Evolutionary conservation across 345 rosid genomes (phyloP).

Genomic region (Pseudoturritis turrita): DNA sequence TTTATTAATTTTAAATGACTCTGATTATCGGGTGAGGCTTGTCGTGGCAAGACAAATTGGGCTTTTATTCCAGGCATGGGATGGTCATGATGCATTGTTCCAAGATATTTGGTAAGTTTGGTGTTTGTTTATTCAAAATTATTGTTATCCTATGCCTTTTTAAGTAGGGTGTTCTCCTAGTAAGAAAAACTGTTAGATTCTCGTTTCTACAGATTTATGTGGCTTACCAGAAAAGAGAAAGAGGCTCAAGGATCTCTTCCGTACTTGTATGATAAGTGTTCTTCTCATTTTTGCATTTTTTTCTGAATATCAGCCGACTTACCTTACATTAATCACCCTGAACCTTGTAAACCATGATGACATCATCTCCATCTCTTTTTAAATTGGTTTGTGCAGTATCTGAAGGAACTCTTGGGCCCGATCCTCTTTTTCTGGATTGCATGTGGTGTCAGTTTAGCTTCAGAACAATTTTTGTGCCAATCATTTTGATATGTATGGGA

Average conservation of each 20-base stretch:
- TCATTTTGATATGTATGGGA: slow-evolving; percentile 76
- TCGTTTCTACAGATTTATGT: not conserved
- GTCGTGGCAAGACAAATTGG: slow-evolving; percentile 61
- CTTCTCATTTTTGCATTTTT: not conserved
- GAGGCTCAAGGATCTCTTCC: slow-evolving; percentile 43
- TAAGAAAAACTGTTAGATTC: slow-evolving; percentile 7
- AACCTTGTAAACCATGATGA: slow-evolving; percentile 5
- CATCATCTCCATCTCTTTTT: slow-evolving; percentile 12
- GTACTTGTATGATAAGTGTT: not conserved
- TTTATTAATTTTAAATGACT: slow-evolving; percentile 62
- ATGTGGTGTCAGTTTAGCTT: slow-evolving; percentile 79
- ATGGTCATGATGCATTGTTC: slow-evolving; percentile 87
- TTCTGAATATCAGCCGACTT: not conserved
- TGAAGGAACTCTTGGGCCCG: slow-evolving; percentile 78
- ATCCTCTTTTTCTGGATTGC: slow-evolving; percentile 85
- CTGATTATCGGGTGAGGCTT: slow-evolving; percentile 85
- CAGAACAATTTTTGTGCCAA: slow-evolving; percentile 71
- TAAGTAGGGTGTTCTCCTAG: slow-evolving; percentile 1
- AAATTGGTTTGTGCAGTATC: slow-evolving; percentile 49
- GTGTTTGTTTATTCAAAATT: slow-evolving; percentile 8
- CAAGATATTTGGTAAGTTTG: slow-evolving; percentile 81
- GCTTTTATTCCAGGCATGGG: slow-evolving; percentile 95
- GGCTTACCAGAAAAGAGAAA: not conserved
- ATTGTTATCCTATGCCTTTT: not conserved
- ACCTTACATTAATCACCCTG: not conserved